These are phyloP conservation scores for Drosera spatulata DNA, from an alignment of 179 eudicot species.

Conservation along the genomic window DNA sequence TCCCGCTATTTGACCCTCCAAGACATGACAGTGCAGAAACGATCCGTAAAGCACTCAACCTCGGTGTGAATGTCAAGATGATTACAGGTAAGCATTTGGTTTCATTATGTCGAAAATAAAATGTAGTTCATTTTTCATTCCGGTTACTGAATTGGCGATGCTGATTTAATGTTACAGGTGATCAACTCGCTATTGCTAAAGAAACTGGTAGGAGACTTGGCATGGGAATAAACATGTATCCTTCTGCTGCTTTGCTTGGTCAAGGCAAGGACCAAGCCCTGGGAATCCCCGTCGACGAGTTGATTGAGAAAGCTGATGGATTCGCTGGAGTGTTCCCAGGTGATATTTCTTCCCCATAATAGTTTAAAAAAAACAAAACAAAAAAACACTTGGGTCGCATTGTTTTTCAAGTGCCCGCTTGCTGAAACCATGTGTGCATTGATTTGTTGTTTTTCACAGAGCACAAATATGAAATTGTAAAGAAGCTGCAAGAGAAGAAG, in stretches of 20 bases:
- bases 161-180: conserved; percentile 30
- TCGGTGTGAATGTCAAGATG: conserved; percentile 81
- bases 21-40: conserved; percentile 84
- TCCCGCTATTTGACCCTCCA: conserved; percentile 82
- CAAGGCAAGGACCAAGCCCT: conserved; percentile 35
- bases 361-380: too few relatives aligned
- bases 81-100: conserved; percentile 43
- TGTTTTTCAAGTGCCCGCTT: background rate
- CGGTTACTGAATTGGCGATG: background rate
- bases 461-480: conserved; percentile 75
- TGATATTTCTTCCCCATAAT: background rate
- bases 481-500: conserved; percentile 62
- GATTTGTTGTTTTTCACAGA: conserved; percentile 14
- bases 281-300: conserved; percentile 60
- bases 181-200: conserved; percentile 80
- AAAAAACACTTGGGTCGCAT: background rate
- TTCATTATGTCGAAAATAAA: background rate
- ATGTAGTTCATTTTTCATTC: background rate
- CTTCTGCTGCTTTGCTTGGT: conserved; percentile 62
- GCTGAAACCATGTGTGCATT: background rate
- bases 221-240: conserved; percentile 82
- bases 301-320: conserved; percentile 78
- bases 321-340: conserved; percentile 93
- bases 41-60: conserved; percentile 60
- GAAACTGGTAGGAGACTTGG: conserved; percentile 88